Base-by-base conservation (phyloP, 768 basidiomycete genomes). In the Fistulinella prunicolor region DNA sequence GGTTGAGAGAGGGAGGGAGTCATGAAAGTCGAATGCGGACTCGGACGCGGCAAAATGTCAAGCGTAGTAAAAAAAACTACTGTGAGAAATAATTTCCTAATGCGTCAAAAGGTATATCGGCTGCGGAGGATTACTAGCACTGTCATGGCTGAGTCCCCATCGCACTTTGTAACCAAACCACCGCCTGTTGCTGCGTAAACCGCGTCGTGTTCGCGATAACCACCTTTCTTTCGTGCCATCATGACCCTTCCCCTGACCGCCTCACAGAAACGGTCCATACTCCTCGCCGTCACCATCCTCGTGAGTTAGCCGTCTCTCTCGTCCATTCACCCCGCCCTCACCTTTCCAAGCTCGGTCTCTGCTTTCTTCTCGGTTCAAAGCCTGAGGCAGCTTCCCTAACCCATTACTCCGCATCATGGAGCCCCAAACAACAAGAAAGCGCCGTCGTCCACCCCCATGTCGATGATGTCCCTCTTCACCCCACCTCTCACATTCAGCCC, bases 1-100 rank as follows among this genome's bases (percentile, higher is more conserved):
- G 66, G 60, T 22, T 58, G 45, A 60, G 72, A 50, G 28, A 66
- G 50, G 42, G 73, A 61, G 48, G 70, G 61, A 56, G 76, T 72
- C 78, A 80, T 80, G 55, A 55, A 47, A 58, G 44, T 52, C 9
- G 42, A 37, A 9, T 47, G 44, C 42, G 45, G 46, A 55, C 55
- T 32, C 30, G 26, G 6, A 6, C 26, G 46, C 42, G 32, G 26
- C 36, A 23, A 32, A 55, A 62, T 62, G 67, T 59, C 55, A 47
- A 41, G 30, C 13, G n/a, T n/a, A n/a, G n/a, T 32, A 12, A 32
- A 32, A 72, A 65, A 58, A 58, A 54, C 61, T 65, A 71, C 68
- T 52, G 50, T 64, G 65, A 19, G 58, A 38, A 14, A 32, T 3
- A 9, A 14, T 32, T 32, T 6, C 30, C 30, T 10, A n/a, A n/a